Evolutionary conservation across 148 eudicot genomes (phyloP), one percentile per base, ranked within the genome.

Genomic region (Fagopyrum homotropicum): DNA sequence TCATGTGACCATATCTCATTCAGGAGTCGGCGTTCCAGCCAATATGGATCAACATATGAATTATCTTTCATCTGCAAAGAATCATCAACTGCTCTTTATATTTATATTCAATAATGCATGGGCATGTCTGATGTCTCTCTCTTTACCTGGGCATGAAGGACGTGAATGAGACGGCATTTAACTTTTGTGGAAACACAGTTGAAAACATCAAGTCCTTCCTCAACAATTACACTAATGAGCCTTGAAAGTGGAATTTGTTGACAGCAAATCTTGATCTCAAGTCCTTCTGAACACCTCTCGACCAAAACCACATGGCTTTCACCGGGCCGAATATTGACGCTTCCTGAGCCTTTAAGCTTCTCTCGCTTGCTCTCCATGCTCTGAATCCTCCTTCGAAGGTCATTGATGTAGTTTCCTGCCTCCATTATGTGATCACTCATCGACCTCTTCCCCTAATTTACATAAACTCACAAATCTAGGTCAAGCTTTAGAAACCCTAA

Each of bases 331-430:
- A 35, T 1, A 35, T 35, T 35, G 40, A 61, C 19, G 46, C n/a
- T 30, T 74, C 73, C 17, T 22, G 5, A 11, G 46, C 48, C 72
- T 80, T 75, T 81, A 3, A 86, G 81, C 55, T 75, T 14, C 73
- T 84, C 85, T 82, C 84, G 82, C 68, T 47, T 82, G 29, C 26
- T 11, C 69, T 73, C 7, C 4, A 86, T 74, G 15, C 77, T 81
- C 70, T 81, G 51, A 3, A 82, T 75, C 46, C 82, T 84, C 44
- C 74, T 79, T 72, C 82, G 76, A 74, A 80, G 56, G n/a, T 82
- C 76, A 17, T 80, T 84, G 19, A 86, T 84, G 76, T 86, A 86
- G 69, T 79, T 79, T 51, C 45, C 84, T 0, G 87, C 85, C 72
- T 69, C 77, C 12, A 52, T 69, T 44, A 86, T 46, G 44, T 80